phyloP scores from a whole-genome alignment of 2,329 filamentous ascomycete genomes.

The Phialophora verrucosa region DNA sequence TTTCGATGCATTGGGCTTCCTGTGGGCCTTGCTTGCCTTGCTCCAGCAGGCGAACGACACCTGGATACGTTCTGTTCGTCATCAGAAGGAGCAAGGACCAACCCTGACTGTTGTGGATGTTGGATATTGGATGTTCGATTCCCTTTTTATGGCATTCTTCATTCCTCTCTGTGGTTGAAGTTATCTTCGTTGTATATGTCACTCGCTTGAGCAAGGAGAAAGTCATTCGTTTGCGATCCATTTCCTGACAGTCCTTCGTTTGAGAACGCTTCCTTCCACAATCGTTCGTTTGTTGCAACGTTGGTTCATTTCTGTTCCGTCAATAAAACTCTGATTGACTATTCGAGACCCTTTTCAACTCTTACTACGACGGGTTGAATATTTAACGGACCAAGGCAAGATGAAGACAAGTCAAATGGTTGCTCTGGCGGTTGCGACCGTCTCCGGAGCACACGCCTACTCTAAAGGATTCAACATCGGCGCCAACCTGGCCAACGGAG shows the following conservation, averaged over 20 bases:
- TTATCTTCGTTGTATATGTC: slow-evolving; percentile 10
- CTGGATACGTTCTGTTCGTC: background rate
- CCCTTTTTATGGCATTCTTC: background rate
- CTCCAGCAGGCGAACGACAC: background rate
- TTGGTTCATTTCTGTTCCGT: background rate
- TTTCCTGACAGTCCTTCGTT: slow-evolving; percentile 10
- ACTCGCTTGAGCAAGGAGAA: slow-evolving; percentile 4
- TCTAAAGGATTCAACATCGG: slow-evolving; percentile 43
- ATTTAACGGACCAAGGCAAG: background rate
- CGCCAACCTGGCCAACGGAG: slow-evolving; percentile 40
- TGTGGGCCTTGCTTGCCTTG: background rate
- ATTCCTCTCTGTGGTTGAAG: slow-evolving; percentile 1
- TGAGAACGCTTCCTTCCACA: background rate
- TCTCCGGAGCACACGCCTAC: slow-evolving; percentile 39
- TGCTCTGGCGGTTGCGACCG: slow-evolving; percentile 25
- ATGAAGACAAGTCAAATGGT: slow-evolving; percentile 36
- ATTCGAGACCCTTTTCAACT: background rate
- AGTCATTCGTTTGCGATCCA: slow-evolving; percentile 15
- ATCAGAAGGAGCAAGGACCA: slow-evolving; percentile 11
- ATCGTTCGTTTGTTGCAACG: slow-evolving; percentile 3
- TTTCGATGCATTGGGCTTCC: slow-evolving; percentile 2
- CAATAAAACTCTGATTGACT: background rate
- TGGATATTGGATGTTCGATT: background rate
- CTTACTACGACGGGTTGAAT: background rate
- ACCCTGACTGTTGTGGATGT: background rate